Conservation (phyloP, 2,329 filamentous ascomycete species). For the Aciculosporium take region DNA sequence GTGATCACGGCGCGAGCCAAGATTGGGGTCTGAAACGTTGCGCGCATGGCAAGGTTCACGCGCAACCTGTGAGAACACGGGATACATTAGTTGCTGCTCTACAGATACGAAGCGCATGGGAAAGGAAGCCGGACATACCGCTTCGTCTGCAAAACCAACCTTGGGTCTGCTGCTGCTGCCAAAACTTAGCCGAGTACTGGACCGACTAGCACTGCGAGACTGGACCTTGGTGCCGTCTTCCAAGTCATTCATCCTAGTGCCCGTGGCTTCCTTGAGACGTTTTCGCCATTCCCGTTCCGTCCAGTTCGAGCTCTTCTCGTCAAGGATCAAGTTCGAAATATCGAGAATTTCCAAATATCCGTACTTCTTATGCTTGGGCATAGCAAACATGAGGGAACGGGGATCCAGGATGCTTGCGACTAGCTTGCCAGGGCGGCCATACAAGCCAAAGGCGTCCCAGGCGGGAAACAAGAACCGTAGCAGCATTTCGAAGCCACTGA, state of each 20-base stretch:
- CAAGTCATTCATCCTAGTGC: conserved; percentile 56
- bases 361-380: conserved; percentile 77
- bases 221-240: conserved; percentile 33
- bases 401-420: conserved; percentile 78
- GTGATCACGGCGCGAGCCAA: conserved; percentile 13
- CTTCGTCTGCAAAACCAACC: conserved; percentile 45
- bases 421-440: conserved; percentile 75
- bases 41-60: conserved; percentile 25
- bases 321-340: conserved; percentile 64
- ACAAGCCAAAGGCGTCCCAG: conserved; percentile 83
- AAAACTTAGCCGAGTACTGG: conserved; percentile 42
- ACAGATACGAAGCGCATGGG: background rate
- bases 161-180: conserved; percentile 25
- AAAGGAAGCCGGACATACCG: background rate
- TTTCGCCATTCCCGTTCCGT: conserved; percentile 81
- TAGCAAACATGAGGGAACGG: conserved; percentile 92
- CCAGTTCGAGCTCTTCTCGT: conserved; percentile 64
- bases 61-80: conserved; percentile 19
- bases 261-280: conserved; percentile 76
- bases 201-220: conserved; percentile 42
- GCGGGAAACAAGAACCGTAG: conserved; percentile 84
- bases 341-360: conserved; percentile 85
- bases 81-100: background rate
- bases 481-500: conserved; percentile 91
- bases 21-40: conserved; percentile 33